Base-by-base conservation (phyloP, 2,329 filamentous ascomycete species). In the Diatrype stigma region DNA sequence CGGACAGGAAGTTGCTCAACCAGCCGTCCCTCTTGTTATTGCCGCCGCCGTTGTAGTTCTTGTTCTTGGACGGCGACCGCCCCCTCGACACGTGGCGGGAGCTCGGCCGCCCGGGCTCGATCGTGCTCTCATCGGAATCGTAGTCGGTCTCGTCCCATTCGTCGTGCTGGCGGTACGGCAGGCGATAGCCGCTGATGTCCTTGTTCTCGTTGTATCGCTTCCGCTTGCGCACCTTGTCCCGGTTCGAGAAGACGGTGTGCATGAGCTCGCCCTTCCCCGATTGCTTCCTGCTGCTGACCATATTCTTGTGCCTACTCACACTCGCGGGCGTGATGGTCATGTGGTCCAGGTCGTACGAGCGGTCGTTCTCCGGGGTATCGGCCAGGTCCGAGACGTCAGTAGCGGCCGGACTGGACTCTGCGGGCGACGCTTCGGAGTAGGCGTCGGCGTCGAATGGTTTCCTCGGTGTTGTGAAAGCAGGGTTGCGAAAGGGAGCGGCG, bases 211-310 rank as follows among this genome's bases (percentile, higher is more conserved):
- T 73, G 53, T 75, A 73, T 12, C 79, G 73, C 68, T 75, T 82
- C 54, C 76, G 74, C 68, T 79, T 84, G 61, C 77, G 76, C 58
- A 78, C 73, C 55, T 73, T 73, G 54, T 78, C 78, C 2, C 58
- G 52, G 63, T 63, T 52, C 67, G 59, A 66, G 57, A 58, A 72
- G 63, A 56, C 63, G 60, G 57, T 60, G 64, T 60, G 69, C 79
- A 74, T 2, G 47, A 89, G 80, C 59, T 89, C 85, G 42, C 86
- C 87, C 57, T 81, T 79, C 1, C 87, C 87, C 0, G 87, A 65
- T 10, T 69, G 70, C 69, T 58, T 74, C 60, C 60, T 75, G 52
- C 55, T 67, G 46, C 55, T 67, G 46, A 55, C 63, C 51, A 62
- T 49, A 22, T 68, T 65, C 51, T 70, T 76, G 47, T 68, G 69